Conservation (phyloP, 2,329 filamentous ascomycete species). For the Ascochyta pisi region DNA sequence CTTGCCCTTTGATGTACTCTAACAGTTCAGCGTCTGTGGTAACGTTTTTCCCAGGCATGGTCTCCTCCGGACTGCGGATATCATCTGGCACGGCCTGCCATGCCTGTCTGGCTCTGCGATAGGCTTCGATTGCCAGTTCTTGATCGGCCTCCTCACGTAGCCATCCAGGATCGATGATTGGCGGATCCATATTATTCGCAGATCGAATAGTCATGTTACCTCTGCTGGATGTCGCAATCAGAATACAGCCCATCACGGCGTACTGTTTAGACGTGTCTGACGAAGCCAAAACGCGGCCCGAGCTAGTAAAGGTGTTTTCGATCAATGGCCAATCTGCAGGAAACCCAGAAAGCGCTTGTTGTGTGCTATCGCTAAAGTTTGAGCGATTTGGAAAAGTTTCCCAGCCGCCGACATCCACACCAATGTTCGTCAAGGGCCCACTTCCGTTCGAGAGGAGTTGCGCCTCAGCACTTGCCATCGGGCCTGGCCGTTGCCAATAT, state of each 20-base stretch:
- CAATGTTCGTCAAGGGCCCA: constrained; percentile 3
- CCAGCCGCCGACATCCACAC: background rate
- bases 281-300: background rate
- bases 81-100: constrained; percentile 23
- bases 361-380: background rate
- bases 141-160: constrained; percentile 38
- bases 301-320: background rate
- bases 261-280: constrained; percentile 23
- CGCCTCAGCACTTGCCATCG: background rate
- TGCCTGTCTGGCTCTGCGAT: constrained; percentile 33
- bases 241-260: constrained; percentile 34
- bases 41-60: constrained; percentile 27
- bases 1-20: constrained; percentile 15
- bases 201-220: constrained; percentile 43
- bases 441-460: background rate
- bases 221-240: constrained; percentile 41
- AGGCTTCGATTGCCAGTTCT: constrained; percentile 37
- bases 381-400: background rate
- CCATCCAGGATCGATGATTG: constrained; percentile 46
- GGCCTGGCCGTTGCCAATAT: background rate
- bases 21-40: constrained; percentile 33
- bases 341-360: background rate
- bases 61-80: constrained; percentile 21
- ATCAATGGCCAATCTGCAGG: constrained; percentile 5
- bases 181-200: constrained; percentile 31